Evolutionary conservation across 768 basidiomycete species (phyloP).

Genomic region (Leucocoprinus sp.): DNA sequence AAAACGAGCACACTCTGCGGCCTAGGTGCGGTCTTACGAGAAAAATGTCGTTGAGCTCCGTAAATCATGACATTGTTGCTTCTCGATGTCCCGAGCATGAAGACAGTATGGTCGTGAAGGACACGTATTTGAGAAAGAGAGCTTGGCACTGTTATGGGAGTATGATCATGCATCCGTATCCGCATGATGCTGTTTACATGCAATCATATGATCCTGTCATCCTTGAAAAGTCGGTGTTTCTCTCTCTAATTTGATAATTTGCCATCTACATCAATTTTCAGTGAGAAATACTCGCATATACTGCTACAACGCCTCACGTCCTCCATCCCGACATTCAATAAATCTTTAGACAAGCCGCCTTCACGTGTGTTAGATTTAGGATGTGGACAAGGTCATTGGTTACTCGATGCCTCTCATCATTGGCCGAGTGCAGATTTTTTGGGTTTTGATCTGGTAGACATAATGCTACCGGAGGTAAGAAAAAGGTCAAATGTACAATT

Average conservation of each 20-base stretch:
- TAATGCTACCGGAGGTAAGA: constrained; percentile 30
- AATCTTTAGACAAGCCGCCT: constrained; percentile 41
- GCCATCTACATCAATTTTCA: constrained; percentile 21
- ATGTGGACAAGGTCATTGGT: constrained; percentile 68
- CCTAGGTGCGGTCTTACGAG: not conserved
- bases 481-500: constrained; percentile 38
- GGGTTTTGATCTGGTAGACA: constrained; percentile 58
- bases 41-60: not conserved
- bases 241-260: constrained; percentile 3
- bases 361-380: constrained; percentile 62
- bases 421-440: constrained; percentile 57
- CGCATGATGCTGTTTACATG: constrained; percentile 49
- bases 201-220: constrained; percentile 51
- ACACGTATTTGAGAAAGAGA: constrained; percentile 24
- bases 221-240: constrained; percentile 46
- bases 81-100: constrained; percentile 10
- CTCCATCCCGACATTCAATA: constrained; percentile 54
- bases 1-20: constrained; percentile 7
- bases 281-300: constrained; percentile 51
- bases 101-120: constrained; percentile 14
- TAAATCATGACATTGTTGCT: not conserved
- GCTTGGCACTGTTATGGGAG: constrained; percentile 33
- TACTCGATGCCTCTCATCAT: constrained; percentile 46
- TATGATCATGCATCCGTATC: constrained; percentile 50
- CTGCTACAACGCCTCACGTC: constrained; percentile 50